Conservation (phyloP, 2,329 filamentous ascomycete genomes). For the Colletotrichum horii region DNA sequence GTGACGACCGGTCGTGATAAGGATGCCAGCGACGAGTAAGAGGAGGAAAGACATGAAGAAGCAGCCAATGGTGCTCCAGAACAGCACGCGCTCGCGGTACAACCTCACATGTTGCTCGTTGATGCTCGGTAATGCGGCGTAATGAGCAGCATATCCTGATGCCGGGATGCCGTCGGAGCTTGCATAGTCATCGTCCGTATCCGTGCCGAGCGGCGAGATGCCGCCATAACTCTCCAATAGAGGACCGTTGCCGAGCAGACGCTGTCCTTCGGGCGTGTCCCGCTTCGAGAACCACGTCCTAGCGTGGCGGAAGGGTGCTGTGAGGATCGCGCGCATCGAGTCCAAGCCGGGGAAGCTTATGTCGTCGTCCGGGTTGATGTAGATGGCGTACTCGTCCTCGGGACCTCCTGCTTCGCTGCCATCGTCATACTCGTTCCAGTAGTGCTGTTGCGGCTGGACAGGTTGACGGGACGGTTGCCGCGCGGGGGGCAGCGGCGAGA, state of each 20-base stretch:
- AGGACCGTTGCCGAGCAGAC: conserved; percentile 6
- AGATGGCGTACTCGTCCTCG: conserved; percentile 72
- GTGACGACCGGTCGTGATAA: conserved; percentile 72
- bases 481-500: conserved; percentile 6
- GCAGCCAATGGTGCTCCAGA: conserved; percentile 55
- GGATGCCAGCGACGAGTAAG: conserved; percentile 66
- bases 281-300: conserved; percentile 52
- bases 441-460: conserved; percentile 46
- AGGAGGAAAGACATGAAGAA: conserved; percentile 68
- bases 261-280: background rate
- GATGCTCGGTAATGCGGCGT: conserved; percentile 57
- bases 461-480: conserved; percentile 27
- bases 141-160: conserved; percentile 58
- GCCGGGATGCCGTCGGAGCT: conserved; percentile 55
- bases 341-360: conserved; percentile 67
- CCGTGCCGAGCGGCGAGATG: conserved; percentile 30
- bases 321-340: conserved; percentile 59
- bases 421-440: conserved; percentile 90
- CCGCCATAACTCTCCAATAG: conserved; percentile 23
- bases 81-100: conserved; percentile 61
- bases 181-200: conserved; percentile 55
- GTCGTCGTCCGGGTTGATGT: conserved; percentile 72
- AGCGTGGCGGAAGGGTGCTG: conserved; percentile 54
- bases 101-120: conserved; percentile 53
- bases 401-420: conserved; percentile 69